A percentile compares a stretch with the other conserved stretches of the same genome.
Evolutionary conservation across 1,284 basidiomycete species (phyloP).

Genomic region (Sporisorium exsertum): DNA sequence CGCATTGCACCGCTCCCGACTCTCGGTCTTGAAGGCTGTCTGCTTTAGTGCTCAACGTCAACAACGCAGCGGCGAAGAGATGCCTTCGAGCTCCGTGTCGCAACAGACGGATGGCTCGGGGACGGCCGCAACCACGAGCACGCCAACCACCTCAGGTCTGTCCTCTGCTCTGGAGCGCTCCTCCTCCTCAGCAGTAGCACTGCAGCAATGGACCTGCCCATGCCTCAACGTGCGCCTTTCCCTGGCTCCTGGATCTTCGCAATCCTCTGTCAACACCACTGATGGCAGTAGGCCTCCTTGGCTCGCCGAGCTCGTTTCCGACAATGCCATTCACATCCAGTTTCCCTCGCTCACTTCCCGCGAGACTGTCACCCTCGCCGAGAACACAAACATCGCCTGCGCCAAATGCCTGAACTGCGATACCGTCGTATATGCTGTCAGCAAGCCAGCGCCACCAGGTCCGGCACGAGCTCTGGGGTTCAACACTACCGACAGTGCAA

Average conservation of each 20-base stretch:
- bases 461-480: conserved; percentile 45
- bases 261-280: neutral
- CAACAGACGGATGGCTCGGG: conserved; percentile 7
- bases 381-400: conserved; percentile 39
- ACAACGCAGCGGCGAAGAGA: neutral
- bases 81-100: conserved; percentile 20
- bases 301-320: conserved; percentile 36
- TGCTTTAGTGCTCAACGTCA: conserved; percentile 1
- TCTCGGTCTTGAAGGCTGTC: neutral
- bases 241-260: conserved; percentile 15
- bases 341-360: conserved; percentile 41
- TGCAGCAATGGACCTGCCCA: conserved; percentile 42
- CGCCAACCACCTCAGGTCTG: conserved; percentile 17
- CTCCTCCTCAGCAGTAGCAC: conserved; percentile 5
- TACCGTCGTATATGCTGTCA: conserved; percentile 42
- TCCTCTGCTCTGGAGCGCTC: conserved; percentile 26
- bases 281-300: conserved; percentile 11
- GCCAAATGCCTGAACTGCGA: conserved; percentile 51
- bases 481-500: conserved; percentile 23
- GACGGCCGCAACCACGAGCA: neutral
- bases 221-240: conserved; percentile 48
- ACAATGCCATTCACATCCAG: conserved; percentile 39
- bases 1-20: neutral
- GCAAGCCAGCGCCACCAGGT: conserved; percentile 45
- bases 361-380: conserved; percentile 35